Conservation (phyloP, 805 yeast species). For the Yamadazyma ubonensis region DNA sequence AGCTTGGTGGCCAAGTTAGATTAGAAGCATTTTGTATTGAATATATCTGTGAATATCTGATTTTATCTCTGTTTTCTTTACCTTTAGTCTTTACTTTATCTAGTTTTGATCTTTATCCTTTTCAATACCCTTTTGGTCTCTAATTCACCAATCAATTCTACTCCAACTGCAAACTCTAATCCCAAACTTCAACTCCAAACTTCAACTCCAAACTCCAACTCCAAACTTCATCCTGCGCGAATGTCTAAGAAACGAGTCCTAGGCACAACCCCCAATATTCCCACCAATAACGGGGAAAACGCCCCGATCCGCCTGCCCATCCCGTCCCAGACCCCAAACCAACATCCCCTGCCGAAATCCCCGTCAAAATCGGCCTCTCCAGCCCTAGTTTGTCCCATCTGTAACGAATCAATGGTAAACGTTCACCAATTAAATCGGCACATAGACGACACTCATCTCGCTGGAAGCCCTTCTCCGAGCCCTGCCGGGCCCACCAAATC, state of each 20-base stretch:
- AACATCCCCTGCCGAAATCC: neutral
- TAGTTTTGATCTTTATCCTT: no score
- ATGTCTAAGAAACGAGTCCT: constrained; percentile 4
- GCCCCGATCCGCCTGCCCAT: neutral
- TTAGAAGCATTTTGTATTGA: constrained; percentile 15
- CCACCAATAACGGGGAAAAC: neutral
- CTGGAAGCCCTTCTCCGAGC: constrained; percentile 13
- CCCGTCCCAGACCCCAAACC: neutral
- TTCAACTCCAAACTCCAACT: no score
- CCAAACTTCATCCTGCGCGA: neutral
- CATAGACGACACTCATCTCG: constrained; percentile 64
- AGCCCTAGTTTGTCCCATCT: constrained; percentile 60
- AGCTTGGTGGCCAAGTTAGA: constrained; percentile 59
- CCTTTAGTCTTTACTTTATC: no score
- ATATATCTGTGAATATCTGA: no score
- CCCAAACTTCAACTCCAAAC: neutral
- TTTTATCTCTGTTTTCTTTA: no score
- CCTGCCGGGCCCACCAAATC: no score
- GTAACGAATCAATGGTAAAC: constrained; percentile 56
- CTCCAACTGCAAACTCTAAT: no score
- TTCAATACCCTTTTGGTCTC: no score
- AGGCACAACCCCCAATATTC: neutral
- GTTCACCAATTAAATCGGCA: constrained; percentile 62
- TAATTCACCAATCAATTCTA: no score
- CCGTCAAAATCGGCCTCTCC: neutral